Evolutionary conservation across 305 asterid species (phyloP).

Genomic region (Fraxinus sp.): DNA sequence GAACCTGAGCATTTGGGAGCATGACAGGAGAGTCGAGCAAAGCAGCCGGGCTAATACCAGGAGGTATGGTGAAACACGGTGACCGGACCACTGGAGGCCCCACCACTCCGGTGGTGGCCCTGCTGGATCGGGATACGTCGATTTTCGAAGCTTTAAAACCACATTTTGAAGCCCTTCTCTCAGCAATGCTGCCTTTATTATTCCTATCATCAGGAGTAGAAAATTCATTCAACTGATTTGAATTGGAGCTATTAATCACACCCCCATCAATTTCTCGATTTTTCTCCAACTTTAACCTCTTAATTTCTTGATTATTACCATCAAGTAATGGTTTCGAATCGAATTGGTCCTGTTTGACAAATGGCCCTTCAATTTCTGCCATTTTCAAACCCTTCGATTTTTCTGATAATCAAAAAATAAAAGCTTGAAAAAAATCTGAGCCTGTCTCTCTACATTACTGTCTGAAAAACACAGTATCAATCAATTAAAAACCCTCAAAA

Average conservation of each 20-base stretch:
- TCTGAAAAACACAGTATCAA: slow-evolving; percentile 36
- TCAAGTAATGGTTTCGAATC: neutral
- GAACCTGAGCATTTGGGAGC: slow-evolving; percentile 63
- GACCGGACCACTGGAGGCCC: slow-evolving; percentile 18
- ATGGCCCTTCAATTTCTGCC: slow-evolving; percentile 22
- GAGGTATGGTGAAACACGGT: slow-evolving; percentile 53
- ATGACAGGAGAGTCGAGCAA: slow-evolving; percentile 69
- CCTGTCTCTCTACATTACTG: slow-evolving; percentile 1
- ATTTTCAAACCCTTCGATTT: slow-evolving; percentile 16
- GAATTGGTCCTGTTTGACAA: slow-evolving; percentile 21
- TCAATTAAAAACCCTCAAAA: slow-evolving; percentile 40
- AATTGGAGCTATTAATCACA: neutral
- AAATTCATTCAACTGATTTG: neutral
- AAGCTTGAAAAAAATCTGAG: neutral
- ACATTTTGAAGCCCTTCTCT: slow-evolving; percentile 44
- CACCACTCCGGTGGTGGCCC: neutral
- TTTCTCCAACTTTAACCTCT: neutral
- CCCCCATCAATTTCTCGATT: neutral
- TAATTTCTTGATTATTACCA: neutral
- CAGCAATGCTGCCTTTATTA: slow-evolving; percentile 36
- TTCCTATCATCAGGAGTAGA: neutral
- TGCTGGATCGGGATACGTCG: slow-evolving; percentile 10
- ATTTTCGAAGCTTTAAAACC: slow-evolving; percentile 44
- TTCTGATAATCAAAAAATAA: neutral
- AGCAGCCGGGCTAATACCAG: slow-evolving; percentile 70